phyloP scores from a whole-genome alignment of 2,329 filamentous ascomycete genomes.

The Cytospora chrysosperma region DNA sequence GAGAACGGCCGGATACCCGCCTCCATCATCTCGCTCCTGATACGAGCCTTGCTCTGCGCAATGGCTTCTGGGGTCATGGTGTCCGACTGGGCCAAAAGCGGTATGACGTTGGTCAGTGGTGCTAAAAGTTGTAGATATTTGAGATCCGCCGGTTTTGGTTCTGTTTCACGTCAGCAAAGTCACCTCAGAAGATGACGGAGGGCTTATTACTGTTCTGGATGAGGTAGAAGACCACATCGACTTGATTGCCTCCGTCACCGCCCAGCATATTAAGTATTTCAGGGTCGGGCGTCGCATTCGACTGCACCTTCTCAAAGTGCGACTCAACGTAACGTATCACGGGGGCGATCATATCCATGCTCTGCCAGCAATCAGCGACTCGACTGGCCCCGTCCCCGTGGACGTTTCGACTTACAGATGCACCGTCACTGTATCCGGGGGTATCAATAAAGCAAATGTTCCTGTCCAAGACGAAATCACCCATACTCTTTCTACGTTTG shows the following conservation, averaged over 20 bases:
- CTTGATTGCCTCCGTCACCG: slow-evolving; percentile 76
- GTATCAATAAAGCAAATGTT: slow-evolving; percentile 95
- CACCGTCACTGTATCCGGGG: slow-evolving; percentile 58
- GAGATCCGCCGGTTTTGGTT: slow-evolving; percentile 62
- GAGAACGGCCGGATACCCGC: slow-evolving; percentile 64
- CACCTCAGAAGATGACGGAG: not conserved
- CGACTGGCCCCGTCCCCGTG: slow-evolving; percentile 7
- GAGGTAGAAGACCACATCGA: slow-evolving; percentile 84
- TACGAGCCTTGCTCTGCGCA: slow-evolving; percentile 56
- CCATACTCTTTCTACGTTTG: slow-evolving; percentile 66
- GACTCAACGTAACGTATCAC: slow-evolving; percentile 72
- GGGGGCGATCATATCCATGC: slow-evolving; percentile 56
- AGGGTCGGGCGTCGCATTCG: slow-evolving; percentile 63
- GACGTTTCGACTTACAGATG: slow-evolving; percentile 46
- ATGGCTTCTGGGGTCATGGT: slow-evolving; percentile 59
- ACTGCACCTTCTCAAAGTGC: slow-evolving; percentile 62
- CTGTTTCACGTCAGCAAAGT: slow-evolving; percentile 39
- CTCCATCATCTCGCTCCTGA: slow-evolving; percentile 55
- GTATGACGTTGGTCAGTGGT: slow-evolving; percentile 78
- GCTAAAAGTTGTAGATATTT: slow-evolving; percentile 70
- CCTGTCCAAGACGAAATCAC: slow-evolving; percentile 78
- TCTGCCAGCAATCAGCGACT: slow-evolving; percentile 34
- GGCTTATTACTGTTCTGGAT: slow-evolving; percentile 63
- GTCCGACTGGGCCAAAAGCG: slow-evolving; percentile 77
- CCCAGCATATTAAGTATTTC: slow-evolving; percentile 78